phyloP scores from a whole-genome alignment of 257 asterid species.

The Salvia hispanica region DNA sequence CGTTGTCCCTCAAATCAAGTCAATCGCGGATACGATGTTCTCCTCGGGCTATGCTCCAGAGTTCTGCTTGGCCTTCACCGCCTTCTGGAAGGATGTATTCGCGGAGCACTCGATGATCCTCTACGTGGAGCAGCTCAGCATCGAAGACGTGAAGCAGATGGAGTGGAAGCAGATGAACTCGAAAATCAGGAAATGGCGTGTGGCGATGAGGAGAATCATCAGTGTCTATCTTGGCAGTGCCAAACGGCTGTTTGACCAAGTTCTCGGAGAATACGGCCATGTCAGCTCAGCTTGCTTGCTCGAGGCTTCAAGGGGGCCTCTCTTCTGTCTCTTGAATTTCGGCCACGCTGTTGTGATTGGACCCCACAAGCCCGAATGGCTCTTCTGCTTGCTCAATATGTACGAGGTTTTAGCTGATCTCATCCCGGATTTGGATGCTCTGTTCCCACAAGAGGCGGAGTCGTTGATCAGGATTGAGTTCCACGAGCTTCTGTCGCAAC shows the following conservation, averaged over 20 bases:
- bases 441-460: conserved; percentile 47
- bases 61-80: conserved; percentile 45
- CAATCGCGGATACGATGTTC: conserved; percentile 58
- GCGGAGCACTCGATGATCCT: conserved; percentile 45
- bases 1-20: conserved; percentile 46
- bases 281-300: conserved; percentile 42
- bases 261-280: conserved; percentile 44
- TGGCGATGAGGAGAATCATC: conserved; percentile 45
- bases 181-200: conserved; percentile 55
- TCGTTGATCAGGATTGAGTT: conserved; percentile 43
- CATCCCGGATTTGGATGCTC: conserved; percentile 35
- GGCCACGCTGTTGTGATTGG: conserved; percentile 63
- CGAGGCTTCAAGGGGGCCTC: conserved; percentile 54
- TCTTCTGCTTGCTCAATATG: conserved; percentile 62
- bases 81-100: conserved; percentile 53
- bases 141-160: conserved; percentile 66
- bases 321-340: conserved; percentile 55
- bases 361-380: conserved; percentile 60
- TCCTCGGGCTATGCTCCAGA: conserved; percentile 51
- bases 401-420: conserved; percentile 50
- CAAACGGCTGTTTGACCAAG: conserved; percentile 51
- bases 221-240: conserved; percentile 47
- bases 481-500: conserved; percentile 41
- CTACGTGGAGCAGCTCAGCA: conserved; percentile 43
- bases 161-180: conserved; percentile 58